Conservation (phyloP, 768 basidiomycete genomes). For the Rhizopogon vesiculosus region DNA sequence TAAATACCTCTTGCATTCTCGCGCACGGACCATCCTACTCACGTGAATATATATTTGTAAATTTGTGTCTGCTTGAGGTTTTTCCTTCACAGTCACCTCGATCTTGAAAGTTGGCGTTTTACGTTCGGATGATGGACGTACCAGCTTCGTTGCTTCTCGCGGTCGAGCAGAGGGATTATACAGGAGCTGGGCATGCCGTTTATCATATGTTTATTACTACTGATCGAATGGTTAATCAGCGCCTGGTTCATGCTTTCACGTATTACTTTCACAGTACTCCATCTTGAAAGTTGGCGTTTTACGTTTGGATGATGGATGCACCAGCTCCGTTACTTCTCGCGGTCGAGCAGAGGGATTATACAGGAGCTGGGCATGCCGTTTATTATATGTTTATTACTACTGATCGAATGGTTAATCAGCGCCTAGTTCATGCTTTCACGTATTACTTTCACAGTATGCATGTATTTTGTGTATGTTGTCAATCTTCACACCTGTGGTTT, state of each 20-base stretch:
- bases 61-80: neutral
- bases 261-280: too few species aligned
- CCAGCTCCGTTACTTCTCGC: conserved; percentile 20
- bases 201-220: conserved; percentile 32
- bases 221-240: conserved; percentile 69
- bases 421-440: conserved; percentile 42
- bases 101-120: conserved; percentile 29
- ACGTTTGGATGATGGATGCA: conserved; percentile 11
- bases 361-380: conserved; percentile 73
- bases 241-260: conserved; percentile 42
- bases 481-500: neutral
- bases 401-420: conserved; percentile 69
- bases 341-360: conserved; percentile 45
- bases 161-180: conserved; percentile 45
- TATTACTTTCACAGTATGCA: neutral
- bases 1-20: conserved; percentile 16
- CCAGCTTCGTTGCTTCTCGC: conserved; percentile 20
- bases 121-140: conserved; percentile 11
- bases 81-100: conserved; percentile 38
- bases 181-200: conserved; percentile 73
- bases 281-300: conserved; percentile 29
- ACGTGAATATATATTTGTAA: conserved; percentile 25
- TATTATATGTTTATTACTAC: conserved; percentile 32
- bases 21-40: conserved; percentile 49
- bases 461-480: neutral